Percentiles rank a stretch among this genome's conserved stretches.
Evolutionary conservation across 2,329 filamentous ascomycete species (phyloP).

Genomic region (Zymoseptoria brevis): DNA sequence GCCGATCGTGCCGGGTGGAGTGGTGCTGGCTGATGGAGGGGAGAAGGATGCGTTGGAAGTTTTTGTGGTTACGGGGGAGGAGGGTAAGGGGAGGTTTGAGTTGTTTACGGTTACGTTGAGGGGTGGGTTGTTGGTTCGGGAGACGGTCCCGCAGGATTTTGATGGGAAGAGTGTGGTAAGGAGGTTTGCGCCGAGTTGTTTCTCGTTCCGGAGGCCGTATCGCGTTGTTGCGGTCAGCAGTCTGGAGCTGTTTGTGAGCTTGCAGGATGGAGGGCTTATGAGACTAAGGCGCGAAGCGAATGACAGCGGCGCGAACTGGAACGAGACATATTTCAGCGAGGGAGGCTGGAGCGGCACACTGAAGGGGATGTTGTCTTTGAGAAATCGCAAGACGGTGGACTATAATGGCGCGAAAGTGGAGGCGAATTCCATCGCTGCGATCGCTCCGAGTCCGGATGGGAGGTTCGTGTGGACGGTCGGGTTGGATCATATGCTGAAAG

Average conservation of each 20-base stretch:
- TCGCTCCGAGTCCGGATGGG: constrained; percentile 38
- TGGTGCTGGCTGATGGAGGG: constrained; percentile 72
- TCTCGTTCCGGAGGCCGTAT: constrained; percentile 72
- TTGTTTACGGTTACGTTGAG: constrained; percentile 78
- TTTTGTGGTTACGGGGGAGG: constrained; percentile 61
- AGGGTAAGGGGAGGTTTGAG: constrained; percentile 51
- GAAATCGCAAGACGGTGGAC: constrained; percentile 54
- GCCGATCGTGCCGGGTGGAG: constrained; percentile 65
- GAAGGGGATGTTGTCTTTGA: constrained; percentile 59
- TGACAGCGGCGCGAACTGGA: constrained; percentile 53
- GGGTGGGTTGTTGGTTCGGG: constrained; percentile 69
- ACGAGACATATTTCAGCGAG: constrained; percentile 62
- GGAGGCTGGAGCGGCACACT: constrained; percentile 60
- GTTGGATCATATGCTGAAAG: constrained; percentile 77
- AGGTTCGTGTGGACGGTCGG: constrained; percentile 68
- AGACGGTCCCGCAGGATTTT: constrained; percentile 52
- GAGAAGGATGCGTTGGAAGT: constrained; percentile 71
- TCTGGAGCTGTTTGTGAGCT: constrained; percentile 67
- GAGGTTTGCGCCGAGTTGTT: constrained; percentile 61
- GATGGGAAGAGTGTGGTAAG: constrained; percentile 71
- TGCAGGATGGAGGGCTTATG: constrained; percentile 71
- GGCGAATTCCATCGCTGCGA: constrained; percentile 58
- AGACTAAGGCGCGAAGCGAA: constrained; percentile 56
- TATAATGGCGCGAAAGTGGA: constrained; percentile 60
- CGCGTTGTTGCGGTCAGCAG: constrained; percentile 67